Conservation (phyloP, 2,329 filamentous ascomycete genomes). For the Cladorrhinum sp. region DNA sequence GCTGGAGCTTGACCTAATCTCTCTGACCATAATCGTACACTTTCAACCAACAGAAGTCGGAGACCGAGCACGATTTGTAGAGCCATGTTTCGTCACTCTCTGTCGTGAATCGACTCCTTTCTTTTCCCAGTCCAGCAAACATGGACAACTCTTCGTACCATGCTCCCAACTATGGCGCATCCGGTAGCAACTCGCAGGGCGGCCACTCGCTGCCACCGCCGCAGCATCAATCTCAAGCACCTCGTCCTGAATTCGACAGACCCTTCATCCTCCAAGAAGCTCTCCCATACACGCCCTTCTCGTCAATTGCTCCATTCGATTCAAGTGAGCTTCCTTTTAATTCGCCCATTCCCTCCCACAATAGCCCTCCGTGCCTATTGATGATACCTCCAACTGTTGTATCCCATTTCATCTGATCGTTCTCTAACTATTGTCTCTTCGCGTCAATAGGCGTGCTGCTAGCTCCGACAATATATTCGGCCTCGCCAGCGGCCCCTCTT, state of each 20-base stretch:
- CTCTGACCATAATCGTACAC: neutral
- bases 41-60: neutral
- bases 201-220: slow-evolving; percentile 5
- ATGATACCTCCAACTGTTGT: neutral
- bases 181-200: slow-evolving; percentile 2
- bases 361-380: neutral
- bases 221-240: slow-evolving; percentile 18
- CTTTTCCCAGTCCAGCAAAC: slow-evolving; percentile 17
- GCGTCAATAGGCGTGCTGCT: slow-evolving; percentile 59
- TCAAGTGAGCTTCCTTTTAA: slow-evolving; percentile 52
- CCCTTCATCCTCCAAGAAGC: slow-evolving; percentile 70
- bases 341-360: neutral
- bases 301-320: slow-evolving; percentile 74
- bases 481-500: slow-evolving; percentile 50
- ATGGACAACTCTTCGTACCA: slow-evolving; percentile 36
- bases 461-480: slow-evolving; percentile 59
- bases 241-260: slow-evolving; percentile 28
- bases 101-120: slow-evolving; percentile 15
- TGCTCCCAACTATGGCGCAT: slow-evolving; percentile 29
- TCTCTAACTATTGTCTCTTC: slow-evolving; percentile 9
- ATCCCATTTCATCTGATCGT: slow-evolving; percentile 1
- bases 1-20: neutral
- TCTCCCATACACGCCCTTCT: slow-evolving; percentile 78
- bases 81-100: slow-evolving; percentile 30
- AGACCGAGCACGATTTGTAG: neutral